Evolutionary conservation across 768 basidiomycete species (phyloP).

Genomic region (Lactifluus pinguis): DNA sequence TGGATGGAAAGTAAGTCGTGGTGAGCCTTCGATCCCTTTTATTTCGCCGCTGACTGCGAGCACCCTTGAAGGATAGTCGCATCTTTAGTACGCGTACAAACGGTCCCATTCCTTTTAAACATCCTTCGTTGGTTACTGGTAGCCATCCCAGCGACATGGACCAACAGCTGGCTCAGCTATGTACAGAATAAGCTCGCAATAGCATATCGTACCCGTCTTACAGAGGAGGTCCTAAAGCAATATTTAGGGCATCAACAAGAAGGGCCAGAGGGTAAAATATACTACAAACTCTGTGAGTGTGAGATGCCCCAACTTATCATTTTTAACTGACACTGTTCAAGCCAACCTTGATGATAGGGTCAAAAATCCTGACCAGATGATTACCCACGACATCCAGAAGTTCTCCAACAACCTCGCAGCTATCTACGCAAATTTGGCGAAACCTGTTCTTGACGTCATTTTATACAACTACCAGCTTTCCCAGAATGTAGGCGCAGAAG

Average conservation of each 20-base stretch:
- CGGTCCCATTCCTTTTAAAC: constrained; percentile 69
- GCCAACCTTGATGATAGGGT: constrained; percentile 94
- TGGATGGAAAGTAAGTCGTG: constrained; percentile 70
- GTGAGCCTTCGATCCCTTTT: not conserved
- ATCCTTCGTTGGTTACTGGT: constrained; percentile 87
- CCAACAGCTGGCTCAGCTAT: constrained; percentile 87
- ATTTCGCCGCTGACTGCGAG: not conserved
- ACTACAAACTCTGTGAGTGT: constrained; percentile 80
- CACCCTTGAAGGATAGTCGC: constrained; percentile 69
- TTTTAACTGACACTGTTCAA: constrained; percentile 21
- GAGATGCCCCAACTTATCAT: not conserved
- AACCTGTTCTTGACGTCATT: constrained; percentile 86
- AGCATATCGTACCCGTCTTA: constrained; percentile 81
- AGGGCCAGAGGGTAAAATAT: constrained; percentile 67
- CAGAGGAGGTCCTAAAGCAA: constrained; percentile 68
- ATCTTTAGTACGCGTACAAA: constrained; percentile 82
- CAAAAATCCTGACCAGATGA: constrained; percentile 97
- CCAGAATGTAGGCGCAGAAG: constrained; percentile 91
- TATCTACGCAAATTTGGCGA: constrained; percentile 90
- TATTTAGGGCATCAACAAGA: constrained; percentile 74
- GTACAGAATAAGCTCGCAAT: constrained; percentile 90
- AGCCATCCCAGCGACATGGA: constrained; percentile 89
- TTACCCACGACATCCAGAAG: constrained; percentile 90
- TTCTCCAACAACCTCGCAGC: constrained; percentile 87
- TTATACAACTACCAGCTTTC: constrained; percentile 95